Evolutionary conservation across 495 filamentous ascomycete genomes (phyloP).

Genomic region (Penicillium nucicola): DNA sequence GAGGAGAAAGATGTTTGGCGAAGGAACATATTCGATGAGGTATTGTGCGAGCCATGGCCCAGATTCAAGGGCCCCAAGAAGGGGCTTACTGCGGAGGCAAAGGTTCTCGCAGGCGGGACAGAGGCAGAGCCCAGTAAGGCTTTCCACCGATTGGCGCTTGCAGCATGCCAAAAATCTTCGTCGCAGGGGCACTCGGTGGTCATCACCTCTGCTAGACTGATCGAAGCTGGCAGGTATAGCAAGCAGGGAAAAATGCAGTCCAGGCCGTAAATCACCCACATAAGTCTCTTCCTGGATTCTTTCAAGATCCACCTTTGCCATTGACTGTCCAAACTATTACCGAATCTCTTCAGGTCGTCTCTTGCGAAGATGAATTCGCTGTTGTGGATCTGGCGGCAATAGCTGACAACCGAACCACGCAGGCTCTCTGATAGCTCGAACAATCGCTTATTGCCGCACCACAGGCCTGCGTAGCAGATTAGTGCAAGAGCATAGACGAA

Average conservation of each 20-base stretch:
- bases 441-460: constrained; percentile 9
- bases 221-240: constrained; percentile 5
- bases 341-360: not conserved
- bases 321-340: not conserved
- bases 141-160: constrained; percentile 4
- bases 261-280: constrained; percentile 6
- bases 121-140: constrained; percentile 5
- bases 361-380: not conserved
- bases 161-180: constrained; percentile 9
- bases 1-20: not conserved
- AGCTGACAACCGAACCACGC: not conserved
- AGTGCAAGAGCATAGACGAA: constrained; percentile 2
- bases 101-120: constrained; percentile 5
- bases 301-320: constrained; percentile 3
- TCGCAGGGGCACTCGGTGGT: constrained; percentile 7
- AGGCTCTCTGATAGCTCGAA: constrained; percentile 5
- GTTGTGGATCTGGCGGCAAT: constrained; percentile 4
- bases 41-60: not conserved
- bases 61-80: constrained; percentile 2
- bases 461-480: constrained; percentile 4
- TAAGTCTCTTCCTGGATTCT: constrained; percentile 5
- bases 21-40: not conserved
- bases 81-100: constrained; percentile 1
- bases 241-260: constrained; percentile 9
- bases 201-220: constrained; percentile 1